These are phyloP conservation scores for Citrullus colocynthis DNA, from an alignment of 306 rosid species.

Conservation along the genomic window DNA sequence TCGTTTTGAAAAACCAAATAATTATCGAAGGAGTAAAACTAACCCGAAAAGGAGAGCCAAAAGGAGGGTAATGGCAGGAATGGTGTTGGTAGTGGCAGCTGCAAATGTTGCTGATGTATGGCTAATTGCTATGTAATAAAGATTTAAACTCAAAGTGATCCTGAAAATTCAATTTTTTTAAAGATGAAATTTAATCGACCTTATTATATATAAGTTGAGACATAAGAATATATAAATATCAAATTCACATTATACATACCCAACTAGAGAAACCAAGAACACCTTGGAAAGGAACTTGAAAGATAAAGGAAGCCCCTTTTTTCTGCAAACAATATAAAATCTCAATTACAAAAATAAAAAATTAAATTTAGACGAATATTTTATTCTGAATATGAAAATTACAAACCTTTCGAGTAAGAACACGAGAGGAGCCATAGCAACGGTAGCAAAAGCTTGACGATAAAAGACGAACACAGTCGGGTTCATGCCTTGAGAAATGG, in stretches of 20 bases:
- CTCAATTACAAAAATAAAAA: not conserved
- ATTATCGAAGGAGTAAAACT: no score
- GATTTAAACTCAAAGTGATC: constrained; percentile 66
- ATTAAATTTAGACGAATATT: not conserved
- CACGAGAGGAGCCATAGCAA: constrained; percentile 68
- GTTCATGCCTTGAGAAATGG: constrained; percentile 81
- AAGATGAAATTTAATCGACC: no score
- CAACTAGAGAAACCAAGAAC: constrained; percentile 62
- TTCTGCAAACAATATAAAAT: constrained; percentile 27
- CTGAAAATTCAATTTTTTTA: constrained; percentile 12
- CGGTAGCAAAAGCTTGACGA: constrained; percentile 70
- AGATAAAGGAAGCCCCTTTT: constrained; percentile 45
- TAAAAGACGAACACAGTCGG: constrained; percentile 82
- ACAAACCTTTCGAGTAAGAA: constrained; percentile 62
- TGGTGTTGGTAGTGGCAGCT: constrained; percentile 66
- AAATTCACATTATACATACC: constrained; percentile 29
- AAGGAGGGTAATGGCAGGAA: constrained; percentile 73
- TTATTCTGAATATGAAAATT: no score
- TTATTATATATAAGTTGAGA: no score
- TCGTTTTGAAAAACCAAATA: no score
- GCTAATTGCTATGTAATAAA: constrained; percentile 64
- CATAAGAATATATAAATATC: not conserved
- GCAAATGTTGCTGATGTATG: constrained; percentile 85
- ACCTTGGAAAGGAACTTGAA: constrained; percentile 47
- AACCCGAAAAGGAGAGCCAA: constrained; percentile 57